These are phyloP conservation scores for Trypanosoma lewisi DNA, from an alignment of 208 protist genomes.

Conservation along the genomic window DNA sequence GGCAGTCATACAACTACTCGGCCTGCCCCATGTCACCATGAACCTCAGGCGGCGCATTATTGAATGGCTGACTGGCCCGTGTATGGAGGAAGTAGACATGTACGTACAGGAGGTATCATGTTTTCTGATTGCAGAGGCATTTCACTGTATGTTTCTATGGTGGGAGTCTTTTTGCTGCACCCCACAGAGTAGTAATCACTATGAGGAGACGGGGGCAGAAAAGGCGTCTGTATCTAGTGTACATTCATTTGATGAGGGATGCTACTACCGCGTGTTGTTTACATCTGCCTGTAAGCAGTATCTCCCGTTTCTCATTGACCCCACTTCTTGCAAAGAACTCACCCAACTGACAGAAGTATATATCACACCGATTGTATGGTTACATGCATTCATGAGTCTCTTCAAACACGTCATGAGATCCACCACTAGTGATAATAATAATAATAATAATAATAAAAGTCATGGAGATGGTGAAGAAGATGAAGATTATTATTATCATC, in stretches of 20 bases:
- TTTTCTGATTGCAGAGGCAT: conserved; percentile 19
- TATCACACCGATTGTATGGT: conserved; percentile 15
- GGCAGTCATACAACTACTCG: conserved; percentile 47
- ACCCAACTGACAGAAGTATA: not conserved
- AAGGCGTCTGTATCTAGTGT: too few relatives aligned
- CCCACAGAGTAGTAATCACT: too few relatives aligned
- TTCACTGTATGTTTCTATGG: conserved; percentile 15
- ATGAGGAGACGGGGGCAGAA: too few relatives aligned
- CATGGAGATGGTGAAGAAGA: not conserved
- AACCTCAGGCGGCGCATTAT: conserved; percentile 37
- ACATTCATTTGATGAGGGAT: too few relatives aligned
- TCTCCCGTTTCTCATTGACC: too few relatives aligned
- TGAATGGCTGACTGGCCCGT: conserved; percentile 30
- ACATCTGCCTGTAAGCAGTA: conserved; percentile 5
- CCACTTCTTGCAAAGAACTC: not conserved
- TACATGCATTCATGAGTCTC: conserved; percentile 13
- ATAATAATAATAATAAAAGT: not conserved
- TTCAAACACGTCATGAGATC: conserved; percentile 5
- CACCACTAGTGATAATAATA: not conserved
- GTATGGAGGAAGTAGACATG: not conserved
- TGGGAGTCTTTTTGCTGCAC: conserved; percentile 16
- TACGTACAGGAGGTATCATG: conserved; percentile 20
- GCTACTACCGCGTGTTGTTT: conserved; percentile 18
- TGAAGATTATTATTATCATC: not conserved
- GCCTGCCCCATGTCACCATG: conserved; percentile 30